Base-by-base conservation (phyloP, 2,329 filamentous ascomycete genomes). In the Clonostachys byssicola region DNA sequence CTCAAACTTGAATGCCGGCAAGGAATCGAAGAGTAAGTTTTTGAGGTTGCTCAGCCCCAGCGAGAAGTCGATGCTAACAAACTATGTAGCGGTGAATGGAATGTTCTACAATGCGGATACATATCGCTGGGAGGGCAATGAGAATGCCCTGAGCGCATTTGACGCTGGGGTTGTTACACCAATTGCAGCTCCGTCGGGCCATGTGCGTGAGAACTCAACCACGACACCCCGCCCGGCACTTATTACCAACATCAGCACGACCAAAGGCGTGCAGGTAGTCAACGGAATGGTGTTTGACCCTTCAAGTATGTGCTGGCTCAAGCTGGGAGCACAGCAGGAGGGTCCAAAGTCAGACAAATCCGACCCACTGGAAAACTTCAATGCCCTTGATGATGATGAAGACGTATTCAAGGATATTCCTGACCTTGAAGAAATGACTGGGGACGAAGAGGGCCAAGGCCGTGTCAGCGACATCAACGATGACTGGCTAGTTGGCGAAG, bases 281-380 rank as follows among this genome's bases (percentile, higher is more conserved):
- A 89, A 91, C n/a, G 90, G 91, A 56, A 99, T 99, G 94, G 88
- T 97, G 10, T 99, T 97, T 63, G 94, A 99, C 61, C 94, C 94
- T 5, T 86, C 90, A 52, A 89, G 89, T 57, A 97, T 99, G 92
- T 95, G 91, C 64, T 99, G 94, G 94, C 78, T 97, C 48, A 96
- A 96, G 66, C 74, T 94, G 51, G 73, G 77, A 42, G 65, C 72
- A 16, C 63, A 75, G 33, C 63, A 64, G n/a, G 72, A 72, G 44
- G 58, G 23, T 14, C 40, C 66, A 40, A 73, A 70, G 49, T 71
- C 73, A 2, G 74, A 80, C 16, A 64, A 68, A 10, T 71, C 73
- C 40, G 82, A 85, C 56, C 72, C 78, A 3, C 73, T 85, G 68
- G 81, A 85, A 52, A 77, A 77, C 1, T 82, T 85, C 49, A 81